phyloP scores from a whole-genome alignment of 2,329 filamentous ascomycete genomes.

The Pestalotiopsis sp. region DNA sequence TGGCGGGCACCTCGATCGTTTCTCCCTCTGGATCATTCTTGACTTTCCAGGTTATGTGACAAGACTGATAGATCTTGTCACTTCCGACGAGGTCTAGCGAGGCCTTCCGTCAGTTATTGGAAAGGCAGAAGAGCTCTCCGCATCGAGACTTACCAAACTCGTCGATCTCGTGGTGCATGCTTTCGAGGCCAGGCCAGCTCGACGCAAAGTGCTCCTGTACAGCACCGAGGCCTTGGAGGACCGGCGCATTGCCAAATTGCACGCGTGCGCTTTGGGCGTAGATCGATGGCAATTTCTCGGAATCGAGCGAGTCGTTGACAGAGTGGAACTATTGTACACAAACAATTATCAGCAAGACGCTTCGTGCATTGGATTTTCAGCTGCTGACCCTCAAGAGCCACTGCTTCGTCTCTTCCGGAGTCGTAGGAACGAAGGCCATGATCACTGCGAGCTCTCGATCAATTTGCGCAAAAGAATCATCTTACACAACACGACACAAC shows the following conservation, averaged over 20 bases:
- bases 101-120: neutral
- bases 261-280: slow-evolving; percentile 21
- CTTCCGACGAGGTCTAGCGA: slow-evolving; percentile 19
- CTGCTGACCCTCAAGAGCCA: slow-evolving; percentile 20
- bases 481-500: neutral
- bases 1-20: slow-evolving; percentile 20
- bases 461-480: neutral
- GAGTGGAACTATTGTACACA: slow-evolving; percentile 21
- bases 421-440: slow-evolving; percentile 25
- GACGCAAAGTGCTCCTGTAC: slow-evolving; percentile 16
- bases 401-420: slow-evolving; percentile 18
- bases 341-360: neutral
- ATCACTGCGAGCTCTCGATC: neutral
- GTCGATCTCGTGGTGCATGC: slow-evolving; percentile 24
- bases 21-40: slow-evolving; percentile 26
- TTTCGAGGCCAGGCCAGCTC: slow-evolving; percentile 20
- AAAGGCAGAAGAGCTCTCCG: neutral
- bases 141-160: slow-evolving; percentile 18
- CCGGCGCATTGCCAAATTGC: slow-evolving; percentile 24
- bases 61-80: slow-evolving; percentile 25
- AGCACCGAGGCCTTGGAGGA: slow-evolving; percentile 21
- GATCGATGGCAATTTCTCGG: slow-evolving; percentile 16
- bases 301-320: slow-evolving; percentile 21
- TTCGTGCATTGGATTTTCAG: neutral
- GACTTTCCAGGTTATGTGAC: slow-evolving; percentile 24